Base-by-base conservation (phyloP, 352 stramenopile genomes). In the Lagenidium giganteum region DNA sequence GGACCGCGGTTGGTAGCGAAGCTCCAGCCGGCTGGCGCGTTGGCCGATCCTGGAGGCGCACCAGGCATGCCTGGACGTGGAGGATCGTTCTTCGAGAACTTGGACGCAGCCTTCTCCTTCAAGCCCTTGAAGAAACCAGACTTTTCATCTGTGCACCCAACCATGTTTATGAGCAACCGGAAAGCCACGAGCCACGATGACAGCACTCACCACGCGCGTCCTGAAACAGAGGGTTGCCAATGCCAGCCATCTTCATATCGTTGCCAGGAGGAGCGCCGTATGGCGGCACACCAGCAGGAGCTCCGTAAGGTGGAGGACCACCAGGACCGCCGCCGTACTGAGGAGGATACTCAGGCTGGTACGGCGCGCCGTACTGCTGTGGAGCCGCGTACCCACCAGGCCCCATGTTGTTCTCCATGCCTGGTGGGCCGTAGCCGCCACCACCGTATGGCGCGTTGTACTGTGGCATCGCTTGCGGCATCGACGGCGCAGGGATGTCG, bases 221-320 rank as follows among this genome's bases (percentile, higher is more conserved):
- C 38, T 90, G 70, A 55, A 96, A 98, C 76, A 96, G 95, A 6
- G 93, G 90, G 58, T 98, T 98, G 22, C 93, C 93, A 66, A 98
- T 96, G 23, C 93, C 93, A 21, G 93, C 79, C 51, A 97, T 95
- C 46, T 92, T 75, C 49, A 83, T 58, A 32, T 88, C 71, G 51
- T 80, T 76, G 42, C 77, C 72, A 21, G 64, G 65, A 7, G 57
- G 64, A 43, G 54, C 68, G 29, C 70, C 70, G 33, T 75, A 78
- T 44, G 54, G 51, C 11, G 61, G 63, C 4, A 40, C 69, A 53
- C 61, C 75, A 27, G 65, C 76, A 17, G 54, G 51, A 26, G 43
- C 58, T 14, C 51, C 47, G 8, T 49, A 48, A 2, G 35, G 35
- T 8, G 41, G 35, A 18, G 52, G 42, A 5, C 47, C 53, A 34